Conservation (phyloP, 2,329 filamentous ascomycete species). For the Botrytis elliptica region DNA sequence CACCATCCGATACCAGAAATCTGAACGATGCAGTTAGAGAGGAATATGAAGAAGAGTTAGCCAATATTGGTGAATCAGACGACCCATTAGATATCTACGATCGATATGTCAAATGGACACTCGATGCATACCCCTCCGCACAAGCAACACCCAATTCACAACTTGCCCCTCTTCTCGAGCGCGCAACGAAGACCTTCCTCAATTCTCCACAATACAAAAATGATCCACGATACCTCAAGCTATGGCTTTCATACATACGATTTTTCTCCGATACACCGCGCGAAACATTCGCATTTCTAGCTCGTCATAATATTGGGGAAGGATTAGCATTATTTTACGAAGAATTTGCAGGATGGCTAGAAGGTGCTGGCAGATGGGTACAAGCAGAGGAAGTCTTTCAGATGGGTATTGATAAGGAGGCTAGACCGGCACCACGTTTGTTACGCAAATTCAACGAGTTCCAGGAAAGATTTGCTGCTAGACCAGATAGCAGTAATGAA, state of each 20-base stretch:
- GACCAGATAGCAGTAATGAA: slow-evolving; percentile 59
- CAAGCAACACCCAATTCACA: slow-evolving; percentile 92
- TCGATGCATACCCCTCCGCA: slow-evolving; percentile 91
- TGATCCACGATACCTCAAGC: slow-evolving; percentile 85
- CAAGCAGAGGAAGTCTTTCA: slow-evolving; percentile 95
- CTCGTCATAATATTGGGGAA: slow-evolving; percentile 85
- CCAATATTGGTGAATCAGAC: slow-evolving; percentile 78
- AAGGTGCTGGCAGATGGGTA: slow-evolving; percentile 76
- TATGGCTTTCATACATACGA: slow-evolving; percentile 93
- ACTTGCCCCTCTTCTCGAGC: slow-evolving; percentile 82
- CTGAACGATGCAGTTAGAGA: slow-evolving; percentile 76
- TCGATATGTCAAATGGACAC: slow-evolving; percentile 94
- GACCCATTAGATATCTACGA: slow-evolving; percentile 95
- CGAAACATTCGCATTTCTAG: slow-evolving; percentile 88
- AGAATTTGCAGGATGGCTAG: slow-evolving; percentile 92
- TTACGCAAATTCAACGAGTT: slow-evolving; percentile 92
- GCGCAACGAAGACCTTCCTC: slow-evolving; percentile 87
- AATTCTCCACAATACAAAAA: slow-evolving; percentile 88
- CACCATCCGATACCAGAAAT: slow-evolving; percentile 70
- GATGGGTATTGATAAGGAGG: slow-evolving; percentile 84
- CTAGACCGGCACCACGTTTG: slow-evolving; percentile 76
- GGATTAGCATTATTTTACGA: slow-evolving; percentile 90
- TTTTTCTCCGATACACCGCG: slow-evolving; percentile 91
- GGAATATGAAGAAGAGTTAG: slow-evolving; percentile 83
- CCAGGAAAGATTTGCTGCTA: slow-evolving; percentile 71